These are phyloP conservation scores for Leccinum angustisporum DNA, from an alignment of 1,284 basidiomycete genomes.

Conservation along the genomic window DNA sequence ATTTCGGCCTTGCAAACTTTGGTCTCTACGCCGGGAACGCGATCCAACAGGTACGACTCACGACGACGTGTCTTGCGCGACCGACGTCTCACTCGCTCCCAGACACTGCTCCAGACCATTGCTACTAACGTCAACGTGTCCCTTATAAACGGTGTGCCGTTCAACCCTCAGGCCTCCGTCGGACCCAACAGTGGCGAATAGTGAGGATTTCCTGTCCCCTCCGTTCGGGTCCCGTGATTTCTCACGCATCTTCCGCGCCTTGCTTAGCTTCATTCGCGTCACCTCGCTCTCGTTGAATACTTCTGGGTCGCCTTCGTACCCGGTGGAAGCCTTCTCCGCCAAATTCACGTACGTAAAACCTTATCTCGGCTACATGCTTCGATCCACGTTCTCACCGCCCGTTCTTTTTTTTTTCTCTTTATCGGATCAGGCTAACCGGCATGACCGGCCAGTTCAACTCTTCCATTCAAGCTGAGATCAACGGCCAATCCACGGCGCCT, in stretches of 20 bases:
- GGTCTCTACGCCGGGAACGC: conserved; percentile 71
- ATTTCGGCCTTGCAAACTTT: conserved; percentile 62
- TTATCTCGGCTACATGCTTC: neutral
- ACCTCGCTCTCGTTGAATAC: conserved; percentile 58
- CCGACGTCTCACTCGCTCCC: neutral
- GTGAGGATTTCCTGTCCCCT: conserved; percentile 41
- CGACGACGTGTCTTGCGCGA: neutral
- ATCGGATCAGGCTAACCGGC: conserved; percentile 45
- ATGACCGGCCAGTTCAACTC: conserved; percentile 69
- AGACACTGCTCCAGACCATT: conserved; percentile 71
- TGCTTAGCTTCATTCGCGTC: conserved; percentile 65
- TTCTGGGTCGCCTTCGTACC: conserved; percentile 48
- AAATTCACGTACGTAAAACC: conserved; percentile 50
- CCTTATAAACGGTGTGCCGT: conserved; percentile 47
- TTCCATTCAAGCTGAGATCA: conserved; percentile 52
- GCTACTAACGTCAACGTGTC: conserved; percentile 60
- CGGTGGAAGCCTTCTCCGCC: conserved; percentile 77
- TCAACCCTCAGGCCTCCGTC: conserved; percentile 59
- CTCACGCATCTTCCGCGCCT: neutral
- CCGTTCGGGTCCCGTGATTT: neutral
- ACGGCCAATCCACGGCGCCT: conserved; percentile 57
- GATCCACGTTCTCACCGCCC: neutral
- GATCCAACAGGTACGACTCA: conserved; percentile 51
- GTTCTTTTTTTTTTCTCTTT: neutral
- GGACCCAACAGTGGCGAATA: conserved; percentile 63